These are phyloP conservation scores for Phyllosticta citrichinensis DNA, from an alignment of 2,329 filamentous ascomycete genomes.

Conservation along the genomic window DNA sequence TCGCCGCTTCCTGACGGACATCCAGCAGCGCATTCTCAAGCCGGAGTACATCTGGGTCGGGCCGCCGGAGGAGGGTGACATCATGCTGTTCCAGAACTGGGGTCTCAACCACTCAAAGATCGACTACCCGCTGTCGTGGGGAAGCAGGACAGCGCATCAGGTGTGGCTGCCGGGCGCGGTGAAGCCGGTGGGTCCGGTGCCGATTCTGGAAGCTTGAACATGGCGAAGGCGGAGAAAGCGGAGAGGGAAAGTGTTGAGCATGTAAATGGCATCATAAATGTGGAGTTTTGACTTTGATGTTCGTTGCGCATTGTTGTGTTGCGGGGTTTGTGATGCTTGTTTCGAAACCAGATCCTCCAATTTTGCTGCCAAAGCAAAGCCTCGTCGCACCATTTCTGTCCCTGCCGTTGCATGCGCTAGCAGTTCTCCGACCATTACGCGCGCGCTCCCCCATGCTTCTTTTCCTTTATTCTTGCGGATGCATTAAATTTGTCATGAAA, in stretches of 20 bases:
- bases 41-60: constrained; percentile 36
- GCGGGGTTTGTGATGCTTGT: no score
- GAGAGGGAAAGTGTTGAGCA: background rate
- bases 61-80: constrained; percentile 33
- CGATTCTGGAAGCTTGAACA: constrained; percentile 11
- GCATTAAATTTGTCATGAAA: no score
- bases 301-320: no score
- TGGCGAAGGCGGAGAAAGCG: no score
- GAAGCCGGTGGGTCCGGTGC: constrained; percentile 19
- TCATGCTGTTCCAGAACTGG: constrained; percentile 18
- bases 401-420: no score
- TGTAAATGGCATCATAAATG: background rate
- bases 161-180: constrained; percentile 32
- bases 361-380: no score
- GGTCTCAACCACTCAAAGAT: constrained; percentile 30
- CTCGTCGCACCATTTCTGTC: no score
- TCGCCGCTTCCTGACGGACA: constrained; percentile 24
- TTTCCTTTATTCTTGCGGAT: no score
- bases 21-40: constrained; percentile 32
- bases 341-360: no score
- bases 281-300: background rate
- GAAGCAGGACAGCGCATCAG: constrained; percentile 37
- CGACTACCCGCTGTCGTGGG: constrained; percentile 33
- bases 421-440: no score
- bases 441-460: no score